Conservation (phyloP, 148 eudicot species). For the Selenicereus undatus region DNA sequence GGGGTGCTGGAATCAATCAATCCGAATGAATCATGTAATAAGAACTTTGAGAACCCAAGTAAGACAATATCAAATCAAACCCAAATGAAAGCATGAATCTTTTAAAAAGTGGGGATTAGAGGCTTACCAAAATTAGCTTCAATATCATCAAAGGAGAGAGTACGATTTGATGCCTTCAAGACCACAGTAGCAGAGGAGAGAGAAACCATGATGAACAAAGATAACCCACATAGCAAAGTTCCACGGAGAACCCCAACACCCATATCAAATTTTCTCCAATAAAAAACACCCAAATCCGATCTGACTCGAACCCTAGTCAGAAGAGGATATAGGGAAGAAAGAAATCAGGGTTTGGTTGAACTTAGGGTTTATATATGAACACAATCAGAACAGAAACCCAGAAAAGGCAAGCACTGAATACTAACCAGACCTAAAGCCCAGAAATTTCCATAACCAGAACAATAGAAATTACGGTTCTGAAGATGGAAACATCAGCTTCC, state of each 20-base stretch:
- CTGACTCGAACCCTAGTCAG: background rate
- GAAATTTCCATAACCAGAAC: background rate
- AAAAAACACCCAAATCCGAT: slow-evolving; percentile 9
- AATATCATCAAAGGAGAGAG: slow-evolving; percentile 55
- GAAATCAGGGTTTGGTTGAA: background rate
- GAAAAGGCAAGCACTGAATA: background rate
- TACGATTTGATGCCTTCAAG: slow-evolving; percentile 46
- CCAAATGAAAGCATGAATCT: background rate
- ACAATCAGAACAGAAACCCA: background rate
- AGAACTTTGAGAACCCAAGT: slow-evolving; percentile 7
- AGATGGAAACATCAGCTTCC: slow-evolving; percentile 8
- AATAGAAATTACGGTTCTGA: background rate
- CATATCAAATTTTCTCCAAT: slow-evolving; percentile 13
- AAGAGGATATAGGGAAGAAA: background rate
- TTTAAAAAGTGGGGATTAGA: background rate
- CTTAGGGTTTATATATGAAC: background rate
- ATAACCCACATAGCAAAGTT: slow-evolving; percentile 28
- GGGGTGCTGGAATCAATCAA: slow-evolving; percentile 51
- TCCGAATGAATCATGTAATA: slow-evolving; percentile 7
- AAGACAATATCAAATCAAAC: background rate
- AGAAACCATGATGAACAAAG: slow-evolving; percentile 30
- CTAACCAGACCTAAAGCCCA: background rate
- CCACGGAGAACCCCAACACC: slow-evolving; percentile 10
- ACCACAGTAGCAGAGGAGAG: slow-evolving; percentile 46
- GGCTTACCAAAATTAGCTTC: slow-evolving; percentile 84